These are phyloP conservation scores for Coemansia sp. DNA, from an alignment of 192 early-diverging fungal species.

Conservation along the genomic window DNA sequence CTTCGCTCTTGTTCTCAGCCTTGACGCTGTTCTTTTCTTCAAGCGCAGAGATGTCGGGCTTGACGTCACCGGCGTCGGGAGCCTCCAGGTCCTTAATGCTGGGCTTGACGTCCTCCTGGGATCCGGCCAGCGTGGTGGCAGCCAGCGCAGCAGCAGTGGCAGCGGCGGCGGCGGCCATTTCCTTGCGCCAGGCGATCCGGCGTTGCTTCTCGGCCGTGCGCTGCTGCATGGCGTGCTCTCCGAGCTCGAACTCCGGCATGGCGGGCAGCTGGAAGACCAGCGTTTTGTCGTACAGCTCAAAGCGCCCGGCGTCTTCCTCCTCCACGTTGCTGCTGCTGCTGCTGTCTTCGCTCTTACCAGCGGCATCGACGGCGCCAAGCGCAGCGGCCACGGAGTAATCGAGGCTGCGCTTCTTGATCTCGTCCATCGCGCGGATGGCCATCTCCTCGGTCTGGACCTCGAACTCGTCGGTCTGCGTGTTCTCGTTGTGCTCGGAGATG, in stretches of 20 bases:
- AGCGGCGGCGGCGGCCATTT: slow-evolving; percentile 4
- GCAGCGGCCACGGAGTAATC: slow-evolving; percentile 16
- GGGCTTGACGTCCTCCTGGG: slow-evolving; percentile 37
- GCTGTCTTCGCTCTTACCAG: neutral
- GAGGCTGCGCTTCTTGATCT: slow-evolving; percentile 18
- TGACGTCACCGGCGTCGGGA: slow-evolving; percentile 33
- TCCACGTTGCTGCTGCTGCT: neutral
- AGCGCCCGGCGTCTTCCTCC: neutral
- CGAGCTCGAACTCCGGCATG: slow-evolving; percentile 38
- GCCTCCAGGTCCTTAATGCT: slow-evolving; percentile 14
- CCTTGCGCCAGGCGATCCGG: slow-evolving; percentile 12
- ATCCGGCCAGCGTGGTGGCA: slow-evolving; percentile 1
- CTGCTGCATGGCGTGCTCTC: slow-evolving; percentile 23
- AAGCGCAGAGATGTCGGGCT: slow-evolving; percentile 23
- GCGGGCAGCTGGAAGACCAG: slow-evolving; percentile 40
- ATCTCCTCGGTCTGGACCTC: slow-evolving; percentile 51
- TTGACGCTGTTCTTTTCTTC: slow-evolving; percentile 8
- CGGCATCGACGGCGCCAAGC: slow-evolving; percentile 7
- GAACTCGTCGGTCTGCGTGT: slow-evolving; percentile 3
- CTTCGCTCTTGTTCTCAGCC: neutral
- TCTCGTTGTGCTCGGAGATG: slow-evolving; percentile 33
- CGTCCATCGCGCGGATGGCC: slow-evolving; percentile 30
- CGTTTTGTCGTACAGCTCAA: slow-evolving; percentile 14
- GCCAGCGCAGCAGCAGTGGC: slow-evolving; percentile 31
- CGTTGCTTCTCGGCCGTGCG: slow-evolving; percentile 17